phyloP scores from a whole-genome alignment of 2,329 filamentous ascomycete species.

The Claviceps sp. region DNA sequence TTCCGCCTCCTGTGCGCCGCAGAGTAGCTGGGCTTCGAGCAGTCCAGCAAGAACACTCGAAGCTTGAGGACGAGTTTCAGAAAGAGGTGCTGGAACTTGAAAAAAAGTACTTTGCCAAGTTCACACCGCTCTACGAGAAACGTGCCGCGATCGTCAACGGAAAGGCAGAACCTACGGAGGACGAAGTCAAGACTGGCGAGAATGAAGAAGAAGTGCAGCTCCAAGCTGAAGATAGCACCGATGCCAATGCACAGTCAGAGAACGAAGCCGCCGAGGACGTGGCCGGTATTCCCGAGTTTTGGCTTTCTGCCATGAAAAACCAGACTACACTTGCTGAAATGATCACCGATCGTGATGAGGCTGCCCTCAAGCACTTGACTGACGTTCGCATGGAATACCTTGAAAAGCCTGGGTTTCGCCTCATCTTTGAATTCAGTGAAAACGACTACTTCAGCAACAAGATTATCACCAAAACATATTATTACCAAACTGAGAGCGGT shows the following conservation, averaged over 20 bases:
- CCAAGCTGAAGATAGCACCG: constrained; percentile 46
- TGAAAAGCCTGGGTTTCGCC: constrained; percentile 91
- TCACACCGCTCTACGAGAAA: constrained; percentile 93
- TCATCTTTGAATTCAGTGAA: constrained; percentile 92
- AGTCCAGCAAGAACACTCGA: constrained; percentile 96
- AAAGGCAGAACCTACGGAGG: constrained; percentile 67
- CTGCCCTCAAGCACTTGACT: constrained; percentile 73
- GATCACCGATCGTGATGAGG: constrained; percentile 96
- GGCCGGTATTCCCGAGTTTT: constrained; percentile 94
- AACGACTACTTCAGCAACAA: constrained; percentile 98
- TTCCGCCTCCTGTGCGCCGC: constrained; percentile 77
- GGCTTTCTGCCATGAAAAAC: constrained; percentile 99
- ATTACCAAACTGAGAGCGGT: constrained; percentile 95
- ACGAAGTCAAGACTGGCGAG: constrained; percentile 78
- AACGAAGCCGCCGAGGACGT: constrained; percentile 41
- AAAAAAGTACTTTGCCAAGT: constrained; percentile 99
- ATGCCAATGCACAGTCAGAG: constrained; percentile 42
- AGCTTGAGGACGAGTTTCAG: constrained; percentile 96
- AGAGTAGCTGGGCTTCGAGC: constrained; percentile 93
- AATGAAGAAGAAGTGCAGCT: constrained; percentile 61
- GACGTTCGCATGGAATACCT: constrained; percentile 99
- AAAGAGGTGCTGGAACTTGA: constrained; percentile 95
- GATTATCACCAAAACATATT: constrained; percentile 95
- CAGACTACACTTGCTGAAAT: constrained; percentile 93
- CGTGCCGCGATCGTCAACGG: constrained; percentile 90